These are phyloP conservation scores for Saccharomyces mikatae DNA, from an alignment of 805 yeast species.

Conservation along the genomic window DNA sequence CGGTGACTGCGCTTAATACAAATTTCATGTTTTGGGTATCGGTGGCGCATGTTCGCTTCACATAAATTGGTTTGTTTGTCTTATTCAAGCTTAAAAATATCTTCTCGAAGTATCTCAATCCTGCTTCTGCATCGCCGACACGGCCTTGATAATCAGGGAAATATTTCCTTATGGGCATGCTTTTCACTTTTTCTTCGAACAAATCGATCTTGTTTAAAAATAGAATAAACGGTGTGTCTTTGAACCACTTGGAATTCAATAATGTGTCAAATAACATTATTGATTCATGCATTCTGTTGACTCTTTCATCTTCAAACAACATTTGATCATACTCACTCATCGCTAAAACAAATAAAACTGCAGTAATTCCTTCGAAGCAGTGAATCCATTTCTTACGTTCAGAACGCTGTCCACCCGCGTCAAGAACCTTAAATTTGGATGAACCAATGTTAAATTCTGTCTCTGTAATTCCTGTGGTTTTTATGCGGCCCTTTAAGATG, in stretches of 20 bases:
- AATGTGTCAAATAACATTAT: conserved; percentile 74
- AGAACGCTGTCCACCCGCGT: conserved; percentile 94
- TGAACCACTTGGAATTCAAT: conserved; percentile 80
- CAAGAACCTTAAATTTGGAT: conserved; percentile 66
- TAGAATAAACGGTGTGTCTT: conserved; percentile 76
- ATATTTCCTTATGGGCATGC: conserved; percentile 58
- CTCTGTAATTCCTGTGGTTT: conserved; percentile 93
- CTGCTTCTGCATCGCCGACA: conserved; percentile 56
- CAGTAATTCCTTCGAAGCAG: conserved; percentile 83
- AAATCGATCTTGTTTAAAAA: conserved; percentile 85
- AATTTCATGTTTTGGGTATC: conserved; percentile 84
- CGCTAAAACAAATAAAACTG: conserved; percentile 81
- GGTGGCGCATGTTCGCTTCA: conserved; percentile 92
- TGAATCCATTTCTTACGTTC: conserved; percentile 94
- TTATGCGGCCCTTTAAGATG: conserved; percentile 81
- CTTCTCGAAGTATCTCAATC: conserved; percentile 61
- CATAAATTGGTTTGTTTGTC: conserved; percentile 66
- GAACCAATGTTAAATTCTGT: conserved; percentile 64
- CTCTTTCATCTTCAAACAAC: conserved; percentile 81
- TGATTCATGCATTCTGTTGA: conserved; percentile 87
- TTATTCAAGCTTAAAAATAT: conserved; percentile 57
- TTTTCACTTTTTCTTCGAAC: conserved; percentile 58
- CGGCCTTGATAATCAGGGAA: conserved; percentile 74
- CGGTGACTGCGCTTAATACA: conserved; percentile 87
- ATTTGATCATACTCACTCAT: conserved; percentile 88